Base-by-base conservation (phyloP, 2,329 filamentous ascomycete species). In the Pestalotiopsis sp. region DNA sequence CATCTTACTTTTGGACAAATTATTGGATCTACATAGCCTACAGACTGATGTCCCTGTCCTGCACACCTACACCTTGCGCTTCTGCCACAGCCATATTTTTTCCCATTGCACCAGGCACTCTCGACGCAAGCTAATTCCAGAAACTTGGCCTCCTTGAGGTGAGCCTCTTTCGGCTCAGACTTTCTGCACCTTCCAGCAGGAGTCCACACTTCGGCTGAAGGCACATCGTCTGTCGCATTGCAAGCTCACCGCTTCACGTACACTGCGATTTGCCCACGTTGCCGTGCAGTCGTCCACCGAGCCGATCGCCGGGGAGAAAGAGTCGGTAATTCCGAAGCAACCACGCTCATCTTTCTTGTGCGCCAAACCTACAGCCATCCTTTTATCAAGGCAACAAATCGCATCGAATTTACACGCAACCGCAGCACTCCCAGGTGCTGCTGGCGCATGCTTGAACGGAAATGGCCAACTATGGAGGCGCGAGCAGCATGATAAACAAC, bases 401-500 rank as follows among this genome's bases (percentile, higher is more conserved):
- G 45, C 25, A 20, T 36, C 13, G 13, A 23, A n/a, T 39, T 36
- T 39, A 14, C 12, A 36, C n/a, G 17, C 13, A 1, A 36, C n/a
- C 6, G 61, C 39, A 52, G 41, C 38, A 45, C 20, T 39, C 23
- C 14, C 57, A n/a, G 61, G 63, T 64, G 69, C 67, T 31, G 65
- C 64, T 65, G 70, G 72, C 71, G 68, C 68, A 66, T 31, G 66
- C 61, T 20, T 23, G 6, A 7, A 23, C 52, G 27, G 14, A 23
- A 56, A 66, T 66, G 64, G 64, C 64, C 4, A 77, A 75, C 70
- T 77, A 75, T 68, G 78, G 77, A 70, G 75, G 75, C n/a, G 73
- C 73, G 61, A 75, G 68, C 45, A 75, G 72, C 61, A 77, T 79
- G 74, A 77, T 79, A 73, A 77, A 77, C 70, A 76, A 78, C 2